phyloP scores from a whole-genome alignment of 257 asterid genomes.

The Anisodus acutangulus region DNA sequence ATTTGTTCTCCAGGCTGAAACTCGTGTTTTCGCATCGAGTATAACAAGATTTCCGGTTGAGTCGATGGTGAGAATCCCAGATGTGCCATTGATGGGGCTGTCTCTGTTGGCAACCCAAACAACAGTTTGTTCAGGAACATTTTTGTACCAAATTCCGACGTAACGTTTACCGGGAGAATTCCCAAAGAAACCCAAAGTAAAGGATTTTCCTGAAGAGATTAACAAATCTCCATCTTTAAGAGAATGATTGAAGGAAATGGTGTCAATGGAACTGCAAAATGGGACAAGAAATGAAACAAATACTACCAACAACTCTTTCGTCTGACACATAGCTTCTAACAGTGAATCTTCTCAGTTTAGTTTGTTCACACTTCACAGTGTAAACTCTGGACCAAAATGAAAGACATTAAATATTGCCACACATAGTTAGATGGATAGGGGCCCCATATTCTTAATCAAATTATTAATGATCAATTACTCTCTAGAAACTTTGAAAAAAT shows the following conservation, averaged over 20 bases:
- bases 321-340: conserved; percentile 30
- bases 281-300: conserved; percentile 30
- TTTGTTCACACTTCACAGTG: not conserved
- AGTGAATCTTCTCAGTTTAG: not conserved
- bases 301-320: not conserved
- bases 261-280: conserved; percentile 33
- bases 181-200: conserved; percentile 48
- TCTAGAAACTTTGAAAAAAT: not conserved
- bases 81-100: conserved; percentile 35
- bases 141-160: conserved; percentile 54
- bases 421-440: conserved; percentile 9
- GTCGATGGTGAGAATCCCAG: conserved; percentile 38
- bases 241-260: conserved; percentile 37
- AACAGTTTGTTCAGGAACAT: conserved; percentile 40
- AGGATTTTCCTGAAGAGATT: conserved; percentile 30
- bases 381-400: not conserved
- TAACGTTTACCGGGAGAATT: conserved; percentile 38
- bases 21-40: conserved; percentile 21
- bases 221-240: conserved; percentile 48
- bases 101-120: conserved; percentile 59
- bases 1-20: conserved; percentile 45
- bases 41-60: conserved; percentile 47
- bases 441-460: not conserved
- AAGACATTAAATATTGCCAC: conserved; percentile 13
- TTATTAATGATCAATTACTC: not conserved